Evolutionary conservation across 495 filamentous ascomycete genomes (phyloP), one percentile per base, ranked within the genome.

Genomic region (Aspergillus leporis): DNA sequence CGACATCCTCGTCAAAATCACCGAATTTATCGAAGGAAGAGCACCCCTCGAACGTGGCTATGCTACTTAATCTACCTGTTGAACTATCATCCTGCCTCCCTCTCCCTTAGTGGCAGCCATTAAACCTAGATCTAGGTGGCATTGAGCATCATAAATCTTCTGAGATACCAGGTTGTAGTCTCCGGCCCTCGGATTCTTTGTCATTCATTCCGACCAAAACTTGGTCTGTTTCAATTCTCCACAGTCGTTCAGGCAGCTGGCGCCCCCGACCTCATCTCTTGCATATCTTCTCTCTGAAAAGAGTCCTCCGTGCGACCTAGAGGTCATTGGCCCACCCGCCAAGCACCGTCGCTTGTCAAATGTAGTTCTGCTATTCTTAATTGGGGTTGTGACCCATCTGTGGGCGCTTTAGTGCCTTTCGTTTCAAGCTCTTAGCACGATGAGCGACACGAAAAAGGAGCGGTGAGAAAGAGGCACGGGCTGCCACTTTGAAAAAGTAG

Each of bases 401-500:
- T 34, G 38, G 57, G 41, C 38, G 34, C 46, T 43, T 43, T 60
- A 60, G 58, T 61, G 45, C 43, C 62, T 48, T 62, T 57, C 56
- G 47, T 65, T 63, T 55, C 60, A 63, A 52, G 23, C 28, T 48
- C 51, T 16, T 41, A 40, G 43, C 54, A 19, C 49, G 38, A 41
- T 19, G 52, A 59, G 54, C 25, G 50, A 51, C n/a, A 41, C 31
- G 25, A 8, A 56, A 40, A 66, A 65, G 60, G 43, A 64, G 64
- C 64, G 64, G 64, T 65, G 64, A 62, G 55, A 60, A 47, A 52
- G 50, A 34, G 19, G 18, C 28, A n/a, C 23, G 28, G 49, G 25
- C 48, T 28, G 22, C 16, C 16, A 30, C n/a, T 51, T 13, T 10
- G 51, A n/a, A 21, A 52, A 32, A 13, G 30, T 3, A 31, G 14